Evolutionary conservation across 2,329 filamentous ascomycete species (phyloP), one percentile per base, ranked within the genome.

Genomic region (Penicillium sp.): DNA sequence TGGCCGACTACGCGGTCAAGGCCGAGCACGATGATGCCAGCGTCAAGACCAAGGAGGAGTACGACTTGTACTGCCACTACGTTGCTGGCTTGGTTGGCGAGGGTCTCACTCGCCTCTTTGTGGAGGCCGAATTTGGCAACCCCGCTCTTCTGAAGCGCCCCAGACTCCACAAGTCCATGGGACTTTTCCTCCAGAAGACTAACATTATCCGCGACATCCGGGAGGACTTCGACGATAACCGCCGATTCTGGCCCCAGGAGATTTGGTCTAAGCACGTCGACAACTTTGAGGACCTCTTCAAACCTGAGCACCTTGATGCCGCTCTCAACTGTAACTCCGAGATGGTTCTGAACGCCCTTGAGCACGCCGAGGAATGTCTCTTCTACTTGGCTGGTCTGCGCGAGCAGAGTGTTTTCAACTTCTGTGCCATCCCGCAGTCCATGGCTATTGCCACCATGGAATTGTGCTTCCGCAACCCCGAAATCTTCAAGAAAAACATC

Each of bases 351-450:
- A 91, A 94, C 67, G 91, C 93, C 5, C 81, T 99, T 42, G 86
- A 87, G 69, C 90, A 96, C 64, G 89, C 85, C 4, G 92, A 97
- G 61, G 92, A 97, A 70, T 97, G 93, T 71, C 77, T 99, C n/a
- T 97, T 92, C 80, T 99, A 97, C 78, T 91, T 99, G 79, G 93
- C 93, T 5, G 94, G 90, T 44, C 86, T 99, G 60, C 88, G 88
- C 63, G 94, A 99, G 71, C 94, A 99, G 79, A 96, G 91, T 71
- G 91, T 96, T 24, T 99, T 99, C 85, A 99, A 99, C 82, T 99
- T 99, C 74, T 92, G 92, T 45, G 93, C 93, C 53, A 99, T 99
- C 60, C 94, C 94, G 2, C 94, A 99, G 75, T 82, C 87, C 61
- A 99, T 99, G 94, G 94, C 93, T 49, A 97, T 99, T 72, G 93